These are phyloP conservation scores for Strobilomyces dryophilus DNA, from an alignment of 768 basidiomycete species.

Conservation along the genomic window DNA sequence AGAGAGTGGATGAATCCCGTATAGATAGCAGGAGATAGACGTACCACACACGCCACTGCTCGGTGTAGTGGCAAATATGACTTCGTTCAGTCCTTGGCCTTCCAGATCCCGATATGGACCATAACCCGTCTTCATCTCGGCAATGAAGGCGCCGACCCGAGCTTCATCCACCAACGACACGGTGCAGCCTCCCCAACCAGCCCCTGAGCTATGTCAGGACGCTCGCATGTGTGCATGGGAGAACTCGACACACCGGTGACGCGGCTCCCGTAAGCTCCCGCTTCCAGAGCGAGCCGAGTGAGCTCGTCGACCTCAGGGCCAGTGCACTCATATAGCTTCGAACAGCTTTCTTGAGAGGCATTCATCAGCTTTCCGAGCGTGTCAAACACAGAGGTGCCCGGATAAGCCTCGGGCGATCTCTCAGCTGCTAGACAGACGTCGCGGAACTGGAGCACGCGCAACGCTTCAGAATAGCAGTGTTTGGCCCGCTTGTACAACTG, in stretches of 20 bases:
- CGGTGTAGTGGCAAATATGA: constrained; percentile 80
- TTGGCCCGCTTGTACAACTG: constrained; percentile 78
- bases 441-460: constrained; percentile 77
- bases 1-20: neutral
- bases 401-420: constrained; percentile 14
- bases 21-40: constrained; percentile 23
- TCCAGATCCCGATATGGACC: constrained; percentile 58
- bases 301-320: constrained; percentile 76
- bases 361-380: constrained; percentile 73
- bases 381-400: constrained; percentile 32
- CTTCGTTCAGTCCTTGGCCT: constrained; percentile 55
- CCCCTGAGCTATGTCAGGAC: constrained; percentile 42
- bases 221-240: neutral
- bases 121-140: constrained; percentile 56
- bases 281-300: constrained; percentile 54
- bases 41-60: constrained; percentile 78
- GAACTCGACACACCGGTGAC: constrained; percentile 58
- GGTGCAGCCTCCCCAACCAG: constrained; percentile 90
- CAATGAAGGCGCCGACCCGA: constrained; percentile 60
- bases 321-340: constrained; percentile 70
- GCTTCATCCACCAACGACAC: constrained; percentile 73
- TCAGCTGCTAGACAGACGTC: constrained; percentile 52
- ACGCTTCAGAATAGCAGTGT: constrained; percentile 79
- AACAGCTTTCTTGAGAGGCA: constrained; percentile 70
- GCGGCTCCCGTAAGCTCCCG: constrained; percentile 78